A percentile compares a stretch with the other conserved stretches of the same genome.
These are phyloP conservation scores for Penicillium robsamsonii DNA, from an alignment of 495 filamentous ascomycete genomes.

Conservation along the genomic window DNA sequence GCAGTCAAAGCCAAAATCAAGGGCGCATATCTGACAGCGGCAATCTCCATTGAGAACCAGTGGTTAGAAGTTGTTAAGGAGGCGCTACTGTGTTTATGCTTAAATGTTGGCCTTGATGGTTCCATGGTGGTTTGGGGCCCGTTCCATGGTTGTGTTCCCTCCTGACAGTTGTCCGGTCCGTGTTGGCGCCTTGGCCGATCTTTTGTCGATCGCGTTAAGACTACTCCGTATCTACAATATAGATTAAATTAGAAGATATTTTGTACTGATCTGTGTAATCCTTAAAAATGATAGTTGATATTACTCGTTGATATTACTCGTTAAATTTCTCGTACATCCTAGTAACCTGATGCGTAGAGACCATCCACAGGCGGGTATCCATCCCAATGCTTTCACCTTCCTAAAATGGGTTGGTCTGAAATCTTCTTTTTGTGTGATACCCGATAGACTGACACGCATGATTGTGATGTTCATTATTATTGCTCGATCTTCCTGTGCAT, in stretches of 20 bases:
- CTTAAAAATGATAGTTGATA: neutral
- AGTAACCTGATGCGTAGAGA: too few species aligned
- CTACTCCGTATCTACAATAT: neutral
- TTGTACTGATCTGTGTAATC: constrained; percentile 1
- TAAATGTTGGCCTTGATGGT: constrained; percentile 8
- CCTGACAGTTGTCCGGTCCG: constrained; percentile 14
- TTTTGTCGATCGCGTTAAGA: constrained; percentile 8
- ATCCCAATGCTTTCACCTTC: neutral
- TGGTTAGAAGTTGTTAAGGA: constrained; percentile 1
- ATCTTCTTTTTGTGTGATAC: neutral
- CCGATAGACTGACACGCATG: neutral
- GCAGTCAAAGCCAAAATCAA: neutral
- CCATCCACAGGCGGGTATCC: too few species aligned
- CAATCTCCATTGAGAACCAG: constrained; percentile 19
- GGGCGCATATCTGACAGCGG: constrained; percentile 23
- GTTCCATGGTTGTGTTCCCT: constrained; percentile 18
- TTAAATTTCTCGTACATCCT: too few species aligned
- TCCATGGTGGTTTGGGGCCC: constrained; percentile 11
- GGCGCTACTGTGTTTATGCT: constrained; percentile 14
- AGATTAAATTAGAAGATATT: neutral
- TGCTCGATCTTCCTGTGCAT: neutral
- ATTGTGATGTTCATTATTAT: neutral
- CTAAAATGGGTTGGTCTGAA: constrained; percentile 1
- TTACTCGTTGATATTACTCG: neutral
- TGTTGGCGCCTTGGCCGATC: constrained; percentile 7